Evolutionary conservation across 2,329 filamentous ascomycete species (phyloP), one percentile per base, ranked within the genome.

Genomic region (Paracamarosporium sp.): DNA sequence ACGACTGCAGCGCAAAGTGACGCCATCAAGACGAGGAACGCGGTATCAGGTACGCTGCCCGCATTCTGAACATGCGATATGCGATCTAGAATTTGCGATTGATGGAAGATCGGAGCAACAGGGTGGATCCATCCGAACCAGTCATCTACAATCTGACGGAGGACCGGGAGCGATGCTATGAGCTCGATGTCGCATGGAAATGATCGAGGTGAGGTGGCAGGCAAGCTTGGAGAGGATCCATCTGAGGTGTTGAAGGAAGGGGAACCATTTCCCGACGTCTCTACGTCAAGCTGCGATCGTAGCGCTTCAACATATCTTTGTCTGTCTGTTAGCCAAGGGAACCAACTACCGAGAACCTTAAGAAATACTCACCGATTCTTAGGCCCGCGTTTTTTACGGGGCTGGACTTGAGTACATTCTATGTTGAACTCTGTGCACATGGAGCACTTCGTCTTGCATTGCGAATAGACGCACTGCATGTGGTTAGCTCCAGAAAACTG

Each of bases 101-200:
- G 57, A 25, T 64, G 61, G 22, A 65, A 45, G 17, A 65, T 47
- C 12, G 64, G 64, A 22, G 64, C 64, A 3, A 67, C 59, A 11
- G 64, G 64, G 56, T 67, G 63, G 22, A 67, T 61, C 59, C 59
- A 64, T 8, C 54, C 62, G 55, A 67, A 67, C 64, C 64, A 67
- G 55, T 67, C 64, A 41, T 43, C 31, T 30, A 62, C 44, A 38
- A 64, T 50, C 27, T 60, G 59, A 2, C 61, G 40, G 22, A 65
- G 20, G 11, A 57, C 35, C 9, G 55, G 35, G 15, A 28, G 9
- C 30, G 62, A 46, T 38, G 61, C 63, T 30, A 67, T 62, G 7
- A 51, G 25, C 2, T 54, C 50, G 40, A 43, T 43, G 25, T 43
- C 40, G 25, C 22, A 25, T 25, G 40, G 27, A 15, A 27, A 8